Evolutionary conservation across 2,329 filamentous ascomycete species (phyloP).

Genomic region (Trichoderma brevicompactum): DNA sequence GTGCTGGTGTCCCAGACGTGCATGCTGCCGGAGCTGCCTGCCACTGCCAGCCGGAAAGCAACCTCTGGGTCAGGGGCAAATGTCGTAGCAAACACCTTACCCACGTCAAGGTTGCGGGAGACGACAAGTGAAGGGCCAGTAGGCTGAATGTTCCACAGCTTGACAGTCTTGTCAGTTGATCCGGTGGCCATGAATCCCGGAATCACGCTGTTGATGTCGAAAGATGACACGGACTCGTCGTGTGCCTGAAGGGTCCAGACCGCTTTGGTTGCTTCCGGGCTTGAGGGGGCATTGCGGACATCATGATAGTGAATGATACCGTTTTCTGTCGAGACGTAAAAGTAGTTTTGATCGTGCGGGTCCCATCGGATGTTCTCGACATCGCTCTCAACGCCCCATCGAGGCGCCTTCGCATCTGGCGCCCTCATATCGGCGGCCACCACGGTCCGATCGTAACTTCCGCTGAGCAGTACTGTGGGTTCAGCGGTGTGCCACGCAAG

Average conservation of each 20-base stretch:
- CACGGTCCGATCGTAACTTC: constrained; percentile 92
- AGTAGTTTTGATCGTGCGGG: constrained; percentile 88
- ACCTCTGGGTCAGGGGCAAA: constrained; percentile 92
- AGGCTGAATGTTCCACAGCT: constrained; percentile 89
- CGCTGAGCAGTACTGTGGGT: constrained; percentile 85
- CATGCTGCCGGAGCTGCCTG: constrained; percentile 89
- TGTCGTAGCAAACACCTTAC: constrained; percentile 87
- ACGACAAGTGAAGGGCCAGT: constrained; percentile 88
- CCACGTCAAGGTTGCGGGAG: constrained; percentile 87
- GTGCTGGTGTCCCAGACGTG: constrained; percentile 97
- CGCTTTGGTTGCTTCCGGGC: constrained; percentile 76
- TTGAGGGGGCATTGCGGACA: constrained; percentile 73
- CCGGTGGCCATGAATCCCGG: constrained; percentile 93
- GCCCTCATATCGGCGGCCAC: constrained; percentile 97
- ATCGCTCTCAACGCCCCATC: constrained; percentile 94
- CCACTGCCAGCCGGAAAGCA: constrained; percentile 88
- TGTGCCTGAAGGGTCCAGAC: constrained; percentile 96
- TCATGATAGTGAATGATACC: constrained; percentile 94
- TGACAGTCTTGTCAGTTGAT: constrained; percentile 92
- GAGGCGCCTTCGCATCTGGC: constrained; percentile 76
- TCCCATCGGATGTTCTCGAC: constrained; percentile 94
- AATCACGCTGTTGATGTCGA: constrained; percentile 87
- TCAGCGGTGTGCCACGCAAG: constrained; percentile 90
- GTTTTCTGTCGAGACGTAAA: constrained; percentile 92
- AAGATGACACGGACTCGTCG: constrained; percentile 86